Evolutionary conservation across 805 yeast species (phyloP), one percentile per base, ranked within the genome.

Genomic region (Pichia deserticola): DNA sequence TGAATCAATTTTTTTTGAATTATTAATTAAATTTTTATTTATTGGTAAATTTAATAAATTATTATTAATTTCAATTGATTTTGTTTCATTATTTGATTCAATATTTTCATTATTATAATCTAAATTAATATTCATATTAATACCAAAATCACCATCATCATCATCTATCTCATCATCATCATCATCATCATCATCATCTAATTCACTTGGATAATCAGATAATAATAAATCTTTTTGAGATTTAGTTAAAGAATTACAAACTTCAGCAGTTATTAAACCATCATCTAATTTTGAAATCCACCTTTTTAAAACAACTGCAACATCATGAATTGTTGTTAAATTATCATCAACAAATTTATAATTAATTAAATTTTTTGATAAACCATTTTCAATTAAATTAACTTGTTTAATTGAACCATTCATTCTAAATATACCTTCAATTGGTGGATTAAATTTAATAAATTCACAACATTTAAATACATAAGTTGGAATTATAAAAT

Each of bases 351-450:
- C 28, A 40, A 61, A 59, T 12, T 56, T 51, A 50, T 54, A 58
- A 20, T 41, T 15, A 41, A 54, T 56, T 10, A 60, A 40, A 40
- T 63, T 61, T n/a, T 52, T 44, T 5, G 53, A 48, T 28, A 68
- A 57, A 43, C 51, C 48, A 5, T 44, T 8, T 47, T 68, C 72
- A 42, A 68, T 56, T 25, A 48, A 40, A 44, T 62, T 64, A 35
- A 67, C 61, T 45, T 67, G 68, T 40, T 61, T 61, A 34, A 68
- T 54, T 11, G 69, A 59, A 7, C 71, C 69, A 51, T 67, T 68
- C 50, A 68, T 62, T 51, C 72, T 53, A 51, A 68, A 68, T n/a
- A 68, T 56, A 11, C 72, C 72, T 54, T 68, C 69, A 5, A 58
- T 54, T 5, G 60, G 62, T 1, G 55, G 61, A 39, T 55, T 50